Conservation (phyloP, 768 basidiomycete species). For the Dioszegia hungarica region DNA sequence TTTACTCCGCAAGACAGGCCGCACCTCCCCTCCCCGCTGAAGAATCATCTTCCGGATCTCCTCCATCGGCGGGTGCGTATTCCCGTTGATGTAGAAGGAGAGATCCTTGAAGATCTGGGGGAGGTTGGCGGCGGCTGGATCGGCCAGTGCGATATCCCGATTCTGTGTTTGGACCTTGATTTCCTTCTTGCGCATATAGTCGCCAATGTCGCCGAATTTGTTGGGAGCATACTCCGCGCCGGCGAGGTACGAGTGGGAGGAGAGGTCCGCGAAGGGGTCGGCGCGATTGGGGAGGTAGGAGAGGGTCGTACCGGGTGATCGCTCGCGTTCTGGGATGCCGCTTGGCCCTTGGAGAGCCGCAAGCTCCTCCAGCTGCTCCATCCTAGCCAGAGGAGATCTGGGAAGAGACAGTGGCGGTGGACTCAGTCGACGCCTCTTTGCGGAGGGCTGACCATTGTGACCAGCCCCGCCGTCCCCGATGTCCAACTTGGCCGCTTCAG, state of each 20-base stretch:
- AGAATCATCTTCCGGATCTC: constrained; percentile 75
- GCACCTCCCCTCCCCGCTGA: constrained; percentile 74
- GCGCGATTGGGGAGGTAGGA: constrained; percentile 33
- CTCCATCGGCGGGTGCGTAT: constrained; percentile 79
- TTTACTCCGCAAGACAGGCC: constrained; percentile 47
- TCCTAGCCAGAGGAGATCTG: background rate
- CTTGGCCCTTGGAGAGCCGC: too few species aligned
- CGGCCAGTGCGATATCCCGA: constrained; percentile 42
- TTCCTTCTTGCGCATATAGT: constrained; percentile 87
- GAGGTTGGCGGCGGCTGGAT: constrained; percentile 27
- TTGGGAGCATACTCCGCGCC: constrained; percentile 62
- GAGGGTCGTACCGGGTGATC: constrained; percentile 21
- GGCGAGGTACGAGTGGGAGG: constrained; percentile 36
- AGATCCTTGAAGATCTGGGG: constrained; percentile 67
- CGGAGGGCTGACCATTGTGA: too few species aligned
- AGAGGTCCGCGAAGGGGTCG: constrained; percentile 17
- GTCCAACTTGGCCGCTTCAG: constrained; percentile 20
- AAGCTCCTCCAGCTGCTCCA: constrained; percentile 2
- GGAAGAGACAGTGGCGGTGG: background rate
- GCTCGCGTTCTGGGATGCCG: too few species aligned
- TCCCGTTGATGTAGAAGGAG: constrained; percentile 87
- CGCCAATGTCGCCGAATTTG: constrained; percentile 73
- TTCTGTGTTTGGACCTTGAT: constrained; percentile 63
- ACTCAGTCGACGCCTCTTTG: too few species aligned
- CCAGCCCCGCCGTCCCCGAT: background rate